These are phyloP conservation scores for Aureobasidium subglaciale DNA, from an alignment of 2,329 filamentous ascomycete genomes.

Conservation along the genomic window DNA sequence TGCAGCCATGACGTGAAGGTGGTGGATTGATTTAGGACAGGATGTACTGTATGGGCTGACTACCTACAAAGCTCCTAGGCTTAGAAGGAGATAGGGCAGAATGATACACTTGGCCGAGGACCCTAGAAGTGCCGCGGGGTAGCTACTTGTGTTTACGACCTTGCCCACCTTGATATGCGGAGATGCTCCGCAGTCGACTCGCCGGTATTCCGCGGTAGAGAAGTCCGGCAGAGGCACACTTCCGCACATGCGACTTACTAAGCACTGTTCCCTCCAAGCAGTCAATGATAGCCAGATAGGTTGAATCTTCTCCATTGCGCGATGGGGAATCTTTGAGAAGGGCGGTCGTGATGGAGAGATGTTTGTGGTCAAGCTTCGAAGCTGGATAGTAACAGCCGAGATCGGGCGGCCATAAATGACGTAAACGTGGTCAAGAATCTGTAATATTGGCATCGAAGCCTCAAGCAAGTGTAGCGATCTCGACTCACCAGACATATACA, in stretches of 20 bases:
- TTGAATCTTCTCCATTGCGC: no score
- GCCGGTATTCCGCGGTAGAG: neutral
- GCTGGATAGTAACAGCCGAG: conserved; percentile 7
- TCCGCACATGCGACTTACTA: neutral
- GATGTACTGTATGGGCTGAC: no score
- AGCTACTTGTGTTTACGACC: conserved; percentile 4
- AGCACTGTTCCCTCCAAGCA: no score
- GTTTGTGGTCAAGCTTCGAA: neutral
- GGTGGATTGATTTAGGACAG: no score
- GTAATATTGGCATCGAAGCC: neutral
- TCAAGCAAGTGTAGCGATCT: neutral
- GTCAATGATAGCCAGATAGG: no score
- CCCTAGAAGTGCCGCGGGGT: conserved; percentile 7
- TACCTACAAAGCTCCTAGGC: no score
- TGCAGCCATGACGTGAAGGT: conserved; percentile 19
- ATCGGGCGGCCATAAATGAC: conserved; percentile 3
- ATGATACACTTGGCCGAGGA: conserved; percentile 6
- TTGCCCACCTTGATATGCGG: conserved; percentile 3
- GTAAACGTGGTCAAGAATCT: neutral
- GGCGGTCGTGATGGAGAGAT: neutral
- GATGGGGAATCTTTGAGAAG: no score
- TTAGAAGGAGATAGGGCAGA: neutral
- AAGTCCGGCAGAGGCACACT: neutral
- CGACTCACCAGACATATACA: conserved; percentile 3
- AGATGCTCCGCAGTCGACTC: neutral